Evolutionary conservation across 2,329 filamentous ascomycete genomes (phyloP).

Genomic region (Exophiala alcalophila): DNA sequence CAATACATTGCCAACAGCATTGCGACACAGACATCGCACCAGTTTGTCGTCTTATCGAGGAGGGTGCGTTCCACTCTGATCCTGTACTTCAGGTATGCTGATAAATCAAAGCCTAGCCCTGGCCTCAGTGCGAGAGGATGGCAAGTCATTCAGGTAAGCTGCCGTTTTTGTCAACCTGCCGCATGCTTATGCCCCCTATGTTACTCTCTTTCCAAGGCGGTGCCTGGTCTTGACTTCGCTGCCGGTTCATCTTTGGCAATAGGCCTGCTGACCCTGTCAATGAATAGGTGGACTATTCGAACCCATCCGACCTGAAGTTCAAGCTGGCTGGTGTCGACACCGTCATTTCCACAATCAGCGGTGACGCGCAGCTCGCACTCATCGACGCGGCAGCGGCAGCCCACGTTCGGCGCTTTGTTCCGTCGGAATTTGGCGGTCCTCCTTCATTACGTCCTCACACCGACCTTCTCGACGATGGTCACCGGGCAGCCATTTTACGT

Average conservation of each 20-base stretch:
- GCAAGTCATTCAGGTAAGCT: slow-evolving; percentile 56
- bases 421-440: slow-evolving; percentile 71
- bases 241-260: too few relatives aligned
- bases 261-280: slow-evolving; percentile 4
- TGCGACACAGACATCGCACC: slow-evolving; percentile 60
- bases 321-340: slow-evolving; percentile 69
- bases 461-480: slow-evolving; percentile 62
- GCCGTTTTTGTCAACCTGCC: too few relatives aligned
- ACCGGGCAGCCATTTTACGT: slow-evolving; percentile 54
- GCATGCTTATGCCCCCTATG: too few relatives aligned
- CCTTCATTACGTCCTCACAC: slow-evolving; percentile 53
- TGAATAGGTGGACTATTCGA: slow-evolving; percentile 59
- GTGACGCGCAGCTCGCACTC: slow-evolving; percentile 63
- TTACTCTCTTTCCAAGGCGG: too few relatives aligned
- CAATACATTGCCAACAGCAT: slow-evolving; percentile 59
- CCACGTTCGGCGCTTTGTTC: slow-evolving; percentile 66
- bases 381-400: slow-evolving; percentile 67
- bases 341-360: slow-evolving; percentile 70
- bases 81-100: too few relatives aligned
- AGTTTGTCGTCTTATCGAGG: slow-evolving; percentile 68
- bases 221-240: too few relatives aligned
- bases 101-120: slow-evolving; percentile 36
- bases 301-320: slow-evolving; percentile 58
- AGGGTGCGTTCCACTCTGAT: too few relatives aligned
- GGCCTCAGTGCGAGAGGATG: slow-evolving; percentile 45